Evolutionary conservation across 805 yeast genomes (phyloP).

Genomic region (Zygotorulaspora florentina): DNA sequence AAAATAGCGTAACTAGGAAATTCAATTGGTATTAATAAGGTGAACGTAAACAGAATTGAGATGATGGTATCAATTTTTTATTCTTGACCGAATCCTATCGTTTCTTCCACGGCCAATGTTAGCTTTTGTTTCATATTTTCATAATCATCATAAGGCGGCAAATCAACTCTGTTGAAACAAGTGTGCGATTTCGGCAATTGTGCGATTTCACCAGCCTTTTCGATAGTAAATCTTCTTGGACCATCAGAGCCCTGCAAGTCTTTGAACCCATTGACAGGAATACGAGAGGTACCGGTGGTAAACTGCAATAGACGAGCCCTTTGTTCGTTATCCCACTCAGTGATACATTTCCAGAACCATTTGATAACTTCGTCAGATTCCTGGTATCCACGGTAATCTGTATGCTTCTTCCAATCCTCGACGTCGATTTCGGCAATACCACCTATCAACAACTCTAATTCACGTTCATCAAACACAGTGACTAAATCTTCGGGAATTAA

Average conservation of each 20-base stretch:
- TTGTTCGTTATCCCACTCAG: constrained; percentile 94
- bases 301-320: constrained; percentile 93
- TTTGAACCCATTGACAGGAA: constrained; percentile 98
- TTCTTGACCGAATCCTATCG: constrained; percentile 99
- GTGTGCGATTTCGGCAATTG: constrained; percentile 97
- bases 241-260: constrained; percentile 99
- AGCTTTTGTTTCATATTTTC: constrained; percentile 84
- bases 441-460: constrained; percentile 91
- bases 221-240: constrained; percentile 97
- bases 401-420: constrained; percentile 98
- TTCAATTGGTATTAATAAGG: constrained; percentile 5
- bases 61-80: constrained; percentile 28
- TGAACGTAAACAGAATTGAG: constrained; percentile 1
- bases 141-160: constrained; percentile 87
- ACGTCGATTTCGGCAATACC: constrained; percentile 97
- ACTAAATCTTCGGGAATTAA: constrained; percentile 95
- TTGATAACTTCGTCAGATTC: constrained; percentile 94
- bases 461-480: constrained; percentile 96
- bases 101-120: constrained; percentile 95
- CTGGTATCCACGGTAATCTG: constrained; percentile 97
- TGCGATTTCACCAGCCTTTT: constrained; percentile 90
- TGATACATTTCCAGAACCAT: constrained; percentile 97
- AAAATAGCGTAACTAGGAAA: constrained; percentile 1
- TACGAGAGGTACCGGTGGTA: constrained; percentile 98
- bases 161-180: constrained; percentile 97